Base-by-base conservation (phyloP, 208 protist genomes). In the Leishmania arabica region DNA sequence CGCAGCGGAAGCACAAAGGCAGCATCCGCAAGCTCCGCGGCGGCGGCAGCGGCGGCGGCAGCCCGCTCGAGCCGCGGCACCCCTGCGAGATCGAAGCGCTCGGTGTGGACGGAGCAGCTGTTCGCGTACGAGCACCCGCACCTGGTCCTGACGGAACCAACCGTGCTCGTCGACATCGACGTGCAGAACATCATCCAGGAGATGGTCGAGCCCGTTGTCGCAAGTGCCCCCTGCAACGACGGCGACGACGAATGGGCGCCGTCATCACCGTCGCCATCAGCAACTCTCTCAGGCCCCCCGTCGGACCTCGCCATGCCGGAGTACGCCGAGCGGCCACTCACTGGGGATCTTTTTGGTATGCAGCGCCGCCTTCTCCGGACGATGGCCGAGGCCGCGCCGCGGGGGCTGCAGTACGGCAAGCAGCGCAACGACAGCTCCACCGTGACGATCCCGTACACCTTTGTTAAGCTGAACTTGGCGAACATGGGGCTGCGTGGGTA, bases 61-160 rank as follows among this genome's bases (percentile, higher is more conserved):
- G 53, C 53, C 19, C 75, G 68, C 45, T 58, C 75, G 4, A 60
- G n/a, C 34, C 74, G 56, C 69, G 37, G 31, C 49, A 72, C 42
- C 9, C 47, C 81, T 27, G n/a, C 45, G 54, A 49, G 27, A 42
- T 24, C 69, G 56, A 69, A 71, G 1, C 76, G 82, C 42, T 78
- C 82, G 0, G 72, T 85, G 27, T 85, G 82, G 82, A 69, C 82
- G 21, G 77, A 79, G 72, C 82, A 85, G 62, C 37, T 70, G 53
- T 81, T 85, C 42, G 82, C 82, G n/a, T 78, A 85, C 77, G 82
- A 85, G 77, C 77, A 81, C 71, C 82, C 77, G 13, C 34, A 64
- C 51, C 71, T 85, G 37, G 47, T 85, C 21, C 82, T 85, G 17
- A 58, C 72, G 7, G 71, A 81, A 0, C 82, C 82, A 27, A 6